A percentile compares a stretch with the other conserved stretches of the same genome.
phyloP scores from a whole-genome alignment of 805 yeast genomes.

The Wickerhamiella sorbophila region DNA sequence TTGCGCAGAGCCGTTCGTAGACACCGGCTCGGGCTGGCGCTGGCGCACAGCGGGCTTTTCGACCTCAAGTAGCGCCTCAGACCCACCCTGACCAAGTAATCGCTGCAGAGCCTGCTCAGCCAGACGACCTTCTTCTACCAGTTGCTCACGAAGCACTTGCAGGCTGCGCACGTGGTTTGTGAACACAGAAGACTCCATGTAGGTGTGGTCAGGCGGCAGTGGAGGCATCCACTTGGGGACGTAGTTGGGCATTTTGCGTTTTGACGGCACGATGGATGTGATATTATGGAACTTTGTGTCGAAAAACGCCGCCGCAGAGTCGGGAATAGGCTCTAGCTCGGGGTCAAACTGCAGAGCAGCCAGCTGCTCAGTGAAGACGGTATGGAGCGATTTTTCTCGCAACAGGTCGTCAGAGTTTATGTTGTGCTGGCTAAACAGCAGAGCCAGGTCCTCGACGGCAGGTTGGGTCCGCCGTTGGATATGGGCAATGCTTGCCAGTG shows the following conservation, averaged over 20 bases:
- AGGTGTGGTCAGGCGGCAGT: slow-evolving; percentile 90
- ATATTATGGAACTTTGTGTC: slow-evolving; percentile 38
- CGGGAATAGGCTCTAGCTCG: slow-evolving; percentile 24
- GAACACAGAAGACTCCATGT: slow-evolving; percentile 59
- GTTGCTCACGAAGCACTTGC: slow-evolving; percentile 48
- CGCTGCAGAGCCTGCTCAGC: slow-evolving; percentile 67
- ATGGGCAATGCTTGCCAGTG: slow-evolving; percentile 18
- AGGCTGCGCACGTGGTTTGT: slow-evolving; percentile 53
- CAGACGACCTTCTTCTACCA: slow-evolving; percentile 66
- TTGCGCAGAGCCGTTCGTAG: not conserved
- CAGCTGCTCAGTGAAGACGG: slow-evolving; percentile 15
- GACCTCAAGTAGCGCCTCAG: slow-evolving; percentile 15
- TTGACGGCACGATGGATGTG: slow-evolving; percentile 42
- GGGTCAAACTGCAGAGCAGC: slow-evolving; percentile 20
- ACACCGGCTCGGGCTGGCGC: not conserved
- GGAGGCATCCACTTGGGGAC: slow-evolving; percentile 72
- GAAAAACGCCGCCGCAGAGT: slow-evolving; percentile 39
- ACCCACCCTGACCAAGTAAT: slow-evolving; percentile 28
- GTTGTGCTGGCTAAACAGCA: slow-evolving; percentile 20
- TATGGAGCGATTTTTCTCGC: slow-evolving; percentile 14
- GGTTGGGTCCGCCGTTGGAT: slow-evolving; percentile 26
- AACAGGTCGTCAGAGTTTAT: slow-evolving; percentile 22
- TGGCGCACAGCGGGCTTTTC: not conserved
- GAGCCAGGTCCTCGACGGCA: slow-evolving; percentile 22
- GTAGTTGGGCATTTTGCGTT: slow-evolving; percentile 29